Conservation (phyloP, 1,284 basidiomycete species). For the Rhodotorula sp. region DNA sequence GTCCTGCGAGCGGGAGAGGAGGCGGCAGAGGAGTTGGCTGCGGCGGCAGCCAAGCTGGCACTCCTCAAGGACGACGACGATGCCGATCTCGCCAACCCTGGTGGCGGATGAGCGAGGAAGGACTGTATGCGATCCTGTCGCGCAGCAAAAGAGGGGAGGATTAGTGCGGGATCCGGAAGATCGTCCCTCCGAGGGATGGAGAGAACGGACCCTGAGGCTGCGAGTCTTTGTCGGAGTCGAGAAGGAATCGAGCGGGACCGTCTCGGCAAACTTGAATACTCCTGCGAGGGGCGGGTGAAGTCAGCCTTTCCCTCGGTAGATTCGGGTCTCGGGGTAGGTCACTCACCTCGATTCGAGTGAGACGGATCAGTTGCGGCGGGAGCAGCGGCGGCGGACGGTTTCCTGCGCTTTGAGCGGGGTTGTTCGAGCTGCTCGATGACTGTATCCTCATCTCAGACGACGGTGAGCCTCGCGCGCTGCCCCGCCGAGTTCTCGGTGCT, state of each 20-base stretch:
- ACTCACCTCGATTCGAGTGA: not conserved
- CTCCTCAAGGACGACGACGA: not conserved
- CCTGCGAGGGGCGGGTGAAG: not conserved
- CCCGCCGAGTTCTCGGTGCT: not conserved
- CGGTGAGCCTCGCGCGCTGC: not conserved
- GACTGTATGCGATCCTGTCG: slow-evolving; percentile 31
- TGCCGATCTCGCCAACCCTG: slow-evolving; percentile 4
- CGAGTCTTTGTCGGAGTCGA: slow-evolving; percentile 25
- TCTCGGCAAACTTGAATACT: slow-evolving; percentile 39
- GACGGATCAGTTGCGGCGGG: not conserved
- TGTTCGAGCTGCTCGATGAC: slow-evolving; percentile 30
- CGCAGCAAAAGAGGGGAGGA: no score
- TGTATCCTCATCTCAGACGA: not conserved
- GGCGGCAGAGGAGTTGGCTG: not conserved
- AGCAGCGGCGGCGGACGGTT: not conserved
- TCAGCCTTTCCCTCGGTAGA: no score
- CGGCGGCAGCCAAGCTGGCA: not conserved
- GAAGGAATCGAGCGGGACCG: slow-evolving; percentile 37
- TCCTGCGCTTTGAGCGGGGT: slow-evolving; percentile 10
- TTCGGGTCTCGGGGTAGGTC: not conserved
- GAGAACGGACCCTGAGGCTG: slow-evolving; percentile 14
- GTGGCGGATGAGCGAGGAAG: slow-evolving; percentile 12
- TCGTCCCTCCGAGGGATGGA: not conserved
- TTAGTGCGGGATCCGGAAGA: no score
- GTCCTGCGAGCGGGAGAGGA: not conserved